phyloP scores from a whole-genome alignment of 768 basidiomycete genomes.

The Termitomyces sp. region DNA sequence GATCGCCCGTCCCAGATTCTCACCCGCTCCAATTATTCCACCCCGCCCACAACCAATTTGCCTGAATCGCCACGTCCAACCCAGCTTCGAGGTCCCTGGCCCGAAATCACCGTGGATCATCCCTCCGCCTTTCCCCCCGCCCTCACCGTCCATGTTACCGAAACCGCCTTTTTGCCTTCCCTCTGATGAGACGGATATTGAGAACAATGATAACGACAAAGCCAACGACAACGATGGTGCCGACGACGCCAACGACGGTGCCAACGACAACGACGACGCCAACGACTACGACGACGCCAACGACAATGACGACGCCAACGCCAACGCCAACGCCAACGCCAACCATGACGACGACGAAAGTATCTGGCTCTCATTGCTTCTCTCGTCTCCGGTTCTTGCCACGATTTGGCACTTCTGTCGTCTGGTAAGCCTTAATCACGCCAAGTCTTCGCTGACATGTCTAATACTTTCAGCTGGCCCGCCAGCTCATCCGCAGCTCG shows the following conservation, averaged over 20 bases:
- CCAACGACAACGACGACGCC: too few species aligned
- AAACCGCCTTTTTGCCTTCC: not conserved
- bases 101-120: not conserved
- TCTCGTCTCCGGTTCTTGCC: not conserved
- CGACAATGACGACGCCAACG: too few species aligned
- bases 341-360: not conserved
- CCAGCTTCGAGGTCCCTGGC: slow-evolving; percentile 6
- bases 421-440: not conserved
- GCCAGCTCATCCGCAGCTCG: too few species aligned
- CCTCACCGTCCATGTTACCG: not conserved
- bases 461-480: not conserved
- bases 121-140: not conserved
- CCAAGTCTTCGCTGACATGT: not conserved
- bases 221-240: too few species aligned
- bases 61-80: slow-evolving; percentile 1
- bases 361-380: not conserved
- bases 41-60: slow-evolving; percentile 1
- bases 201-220: not conserved
- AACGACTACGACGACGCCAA: too few species aligned
- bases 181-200: not conserved
- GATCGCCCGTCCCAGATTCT: not conserved
- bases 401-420: not conserved
- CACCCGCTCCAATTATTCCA: not conserved
- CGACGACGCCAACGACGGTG: too few species aligned
- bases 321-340: too few species aligned